A percentile compares a stretch with the other conserved stretches of the same genome.
These are phyloP conservation scores for Pogostemon cablin DNA, from an alignment of 257 asterid species.

Conservation along the genomic window DNA sequence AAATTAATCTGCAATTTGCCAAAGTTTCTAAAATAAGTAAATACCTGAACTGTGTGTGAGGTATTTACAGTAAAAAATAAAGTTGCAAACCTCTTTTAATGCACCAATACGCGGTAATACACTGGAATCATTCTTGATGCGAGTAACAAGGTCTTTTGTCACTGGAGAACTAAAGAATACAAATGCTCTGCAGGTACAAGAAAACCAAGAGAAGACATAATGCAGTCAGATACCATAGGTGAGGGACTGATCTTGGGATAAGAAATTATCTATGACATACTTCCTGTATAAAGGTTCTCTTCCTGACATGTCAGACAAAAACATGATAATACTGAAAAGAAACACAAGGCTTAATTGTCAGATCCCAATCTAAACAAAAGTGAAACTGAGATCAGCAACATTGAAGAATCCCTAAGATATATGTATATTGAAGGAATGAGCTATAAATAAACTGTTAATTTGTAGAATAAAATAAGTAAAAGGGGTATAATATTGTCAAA, in stretches of 20 bases:
- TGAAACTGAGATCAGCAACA: constrained; percentile 14
- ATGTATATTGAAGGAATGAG: constrained; percentile 7
- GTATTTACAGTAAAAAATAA: constrained; percentile 21
- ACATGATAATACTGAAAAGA: constrained; percentile 71
- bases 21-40: constrained; percentile 17
- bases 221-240: constrained; percentile 24
- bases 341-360: constrained; percentile 41
- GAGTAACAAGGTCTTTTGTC: constrained; percentile 64
- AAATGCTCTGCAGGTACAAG: constrained; percentile 69
- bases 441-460: constrained; percentile 3
- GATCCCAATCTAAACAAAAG: constrained; percentile 27
- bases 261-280: constrained; percentile 44
- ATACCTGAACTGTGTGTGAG: neutral
- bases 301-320: constrained; percentile 96
- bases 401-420: neutral
- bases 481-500: neutral
- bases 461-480: neutral
- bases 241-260: neutral
- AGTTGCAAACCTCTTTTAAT: constrained; percentile 63
- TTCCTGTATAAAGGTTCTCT: constrained; percentile 91
- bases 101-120: constrained; percentile 90
- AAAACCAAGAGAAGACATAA: constrained; percentile 29
- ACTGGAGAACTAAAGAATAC: constrained; percentile 78
- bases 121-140: constrained; percentile 74
- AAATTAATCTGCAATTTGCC: constrained; percentile 72